These are phyloP conservation scores for Terfezia claveryi DNA, from an alignment of 495 filamentous ascomycete genomes.

Conservation along the genomic window DNA sequence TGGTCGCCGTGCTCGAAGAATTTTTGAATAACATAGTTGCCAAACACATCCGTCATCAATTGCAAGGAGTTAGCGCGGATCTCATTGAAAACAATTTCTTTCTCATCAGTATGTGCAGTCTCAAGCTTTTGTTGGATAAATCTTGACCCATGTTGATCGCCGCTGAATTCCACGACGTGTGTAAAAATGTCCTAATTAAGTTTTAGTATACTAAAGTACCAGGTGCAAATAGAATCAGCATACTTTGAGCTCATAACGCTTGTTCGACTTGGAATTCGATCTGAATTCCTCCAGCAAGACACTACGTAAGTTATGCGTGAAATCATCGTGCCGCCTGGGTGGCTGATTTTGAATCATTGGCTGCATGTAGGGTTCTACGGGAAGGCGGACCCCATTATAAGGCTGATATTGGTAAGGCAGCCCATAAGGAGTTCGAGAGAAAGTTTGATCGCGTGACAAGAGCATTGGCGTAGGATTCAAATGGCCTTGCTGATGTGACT, in stretches of 20 bases:
- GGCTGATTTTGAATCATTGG: slow-evolving; percentile 28
- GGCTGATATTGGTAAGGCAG: slow-evolving; percentile 17
- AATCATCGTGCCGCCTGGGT: slow-evolving; percentile 37
- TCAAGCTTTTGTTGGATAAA: slow-evolving; percentile 93
- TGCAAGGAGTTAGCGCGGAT: slow-evolving; percentile 63
- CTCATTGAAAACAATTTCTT: slow-evolving; percentile 79
- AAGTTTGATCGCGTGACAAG: slow-evolving; percentile 10
- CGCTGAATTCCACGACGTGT: slow-evolving; percentile 83
- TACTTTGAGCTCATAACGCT: slow-evolving; percentile 67
- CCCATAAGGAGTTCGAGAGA: slow-evolving; percentile 18
- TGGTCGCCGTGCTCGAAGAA: slow-evolving; percentile 95
- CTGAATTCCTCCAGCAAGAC: slow-evolving; percentile 60
- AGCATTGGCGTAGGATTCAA: neutral
- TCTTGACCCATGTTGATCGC: slow-evolving; percentile 84
- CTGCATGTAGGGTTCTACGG: slow-evolving; percentile 16
- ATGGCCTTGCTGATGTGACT: neutral
- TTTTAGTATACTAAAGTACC: neutral
- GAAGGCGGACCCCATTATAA: slow-evolving; percentile 20
- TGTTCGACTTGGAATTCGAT: slow-evolving; percentile 49
- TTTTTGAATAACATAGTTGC: slow-evolving; percentile 97
- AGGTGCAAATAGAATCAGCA: neutral
- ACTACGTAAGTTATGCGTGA: slow-evolving; percentile 43
- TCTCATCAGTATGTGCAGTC: slow-evolving; percentile 89
- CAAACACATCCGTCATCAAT: slow-evolving; percentile 90
- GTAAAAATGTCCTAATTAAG: slow-evolving; percentile 53